These are phyloP conservation scores for Cyberlindnera xishuangbannaensis DNA, from an alignment of 805 yeast species.

Conservation along the genomic window DNA sequence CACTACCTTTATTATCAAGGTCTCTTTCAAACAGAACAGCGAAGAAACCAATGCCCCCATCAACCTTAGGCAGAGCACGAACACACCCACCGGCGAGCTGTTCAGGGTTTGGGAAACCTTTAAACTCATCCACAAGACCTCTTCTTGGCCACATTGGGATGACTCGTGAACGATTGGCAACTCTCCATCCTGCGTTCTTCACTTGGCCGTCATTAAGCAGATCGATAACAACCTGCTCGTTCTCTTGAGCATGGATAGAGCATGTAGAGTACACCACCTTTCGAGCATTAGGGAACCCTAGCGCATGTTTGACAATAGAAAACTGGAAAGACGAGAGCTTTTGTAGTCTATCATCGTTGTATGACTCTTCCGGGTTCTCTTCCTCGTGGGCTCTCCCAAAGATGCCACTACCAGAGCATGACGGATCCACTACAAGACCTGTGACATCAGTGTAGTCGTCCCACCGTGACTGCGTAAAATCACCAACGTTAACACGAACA, in stretches of 20 bases:
- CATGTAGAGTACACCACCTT: constrained; percentile 93
- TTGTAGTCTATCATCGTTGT: constrained; percentile 48
- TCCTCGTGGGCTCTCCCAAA: constrained; percentile 58
- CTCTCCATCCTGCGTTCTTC: constrained; percentile 65
- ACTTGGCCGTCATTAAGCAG: constrained; percentile 64
- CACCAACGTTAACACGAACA: constrained; percentile 46
- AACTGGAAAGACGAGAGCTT: constrained; percentile 84
- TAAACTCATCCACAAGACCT: constrained; percentile 69
- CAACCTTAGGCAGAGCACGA: constrained; percentile 76
- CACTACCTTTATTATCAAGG: constrained; percentile 1
- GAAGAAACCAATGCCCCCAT: constrained; percentile 98
- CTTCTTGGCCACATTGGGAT: constrained; percentile 84
- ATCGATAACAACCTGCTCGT: constrained; percentile 85
- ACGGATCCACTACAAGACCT: constrained; percentile 89
- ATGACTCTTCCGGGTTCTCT: constrained; percentile 39
- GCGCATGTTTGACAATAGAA: constrained; percentile 82
- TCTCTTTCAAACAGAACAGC: constrained; percentile 82
- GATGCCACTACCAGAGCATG: constrained; percentile 97
- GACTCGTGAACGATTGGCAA: constrained; percentile 52
- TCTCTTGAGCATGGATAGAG: constrained; percentile 89
- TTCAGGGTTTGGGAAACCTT: constrained; percentile 39
- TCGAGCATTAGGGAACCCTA: constrained; percentile 68
- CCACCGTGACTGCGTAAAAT: constrained; percentile 39
- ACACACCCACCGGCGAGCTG: constrained; percentile 80
- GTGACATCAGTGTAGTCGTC: constrained; percentile 57